A percentile compares a stretch with the other conserved stretches of the same genome.
phyloP scores from a whole-genome alignment of 768 basidiomycete species.

The Calvatia gigantea region DNA sequence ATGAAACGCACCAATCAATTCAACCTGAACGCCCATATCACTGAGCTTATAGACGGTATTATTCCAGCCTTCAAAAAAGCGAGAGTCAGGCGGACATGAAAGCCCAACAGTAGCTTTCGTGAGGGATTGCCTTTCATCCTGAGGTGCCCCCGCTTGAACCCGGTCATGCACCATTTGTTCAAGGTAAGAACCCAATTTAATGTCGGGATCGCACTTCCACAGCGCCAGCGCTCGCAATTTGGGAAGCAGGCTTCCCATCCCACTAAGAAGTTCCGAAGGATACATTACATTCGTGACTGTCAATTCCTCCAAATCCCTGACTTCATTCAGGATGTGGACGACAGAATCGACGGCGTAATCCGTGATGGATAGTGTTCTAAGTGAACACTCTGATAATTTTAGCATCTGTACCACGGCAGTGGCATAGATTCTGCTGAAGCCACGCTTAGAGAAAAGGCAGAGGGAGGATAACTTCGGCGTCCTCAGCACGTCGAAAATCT shows the following conservation, averaged over 20 bases:
- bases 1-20: background rate
- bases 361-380: background rate
- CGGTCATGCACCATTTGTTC: background rate
- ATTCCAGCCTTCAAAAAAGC: background rate
- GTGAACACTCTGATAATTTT: background rate
- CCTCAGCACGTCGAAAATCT: background rate
- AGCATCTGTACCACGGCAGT: conserved; percentile 1
- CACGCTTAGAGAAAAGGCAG: background rate
- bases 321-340: background rate
- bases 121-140: background rate
- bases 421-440: conserved; percentile 9
- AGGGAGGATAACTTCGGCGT: conserved; percentile 1
- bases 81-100: background rate
- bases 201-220: background rate
- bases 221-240: background rate
- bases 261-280: conserved; percentile 3
- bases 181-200: background rate
- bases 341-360: conserved; percentile 4
- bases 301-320: conserved; percentile 1
- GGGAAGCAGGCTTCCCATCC: background rate
- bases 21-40: background rate
- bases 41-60: background rate
- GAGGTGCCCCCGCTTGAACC: background rate
- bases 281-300: background rate
- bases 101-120: background rate